Conservation (phyloP, 1,139 yeast genomes). For the Blastobotrys serpentis region DNA sequence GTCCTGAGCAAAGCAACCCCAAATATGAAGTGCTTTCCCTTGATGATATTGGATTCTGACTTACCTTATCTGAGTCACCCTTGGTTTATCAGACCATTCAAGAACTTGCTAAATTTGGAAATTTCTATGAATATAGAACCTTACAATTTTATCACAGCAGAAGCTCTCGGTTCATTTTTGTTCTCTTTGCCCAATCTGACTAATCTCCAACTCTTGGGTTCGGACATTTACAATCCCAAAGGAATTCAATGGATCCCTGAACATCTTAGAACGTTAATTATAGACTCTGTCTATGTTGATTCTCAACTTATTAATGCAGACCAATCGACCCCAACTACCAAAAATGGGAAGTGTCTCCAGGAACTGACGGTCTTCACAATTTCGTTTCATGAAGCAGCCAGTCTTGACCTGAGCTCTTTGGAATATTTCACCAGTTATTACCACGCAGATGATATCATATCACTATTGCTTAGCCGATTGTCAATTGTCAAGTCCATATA, state of each 20-base stretch:
- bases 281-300: background rate
- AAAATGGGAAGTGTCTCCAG: background rate
- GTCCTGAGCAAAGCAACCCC: conserved; percentile 3
- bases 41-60: conserved; percentile 6
- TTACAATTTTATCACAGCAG: conserved; percentile 2
- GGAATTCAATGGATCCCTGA: conserved; percentile 4
- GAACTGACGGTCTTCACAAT: background rate
- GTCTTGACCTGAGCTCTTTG: background rate
- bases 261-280: background rate
- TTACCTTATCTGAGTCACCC: conserved; percentile 1
- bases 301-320: background rate
- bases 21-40: conserved; percentile 5
- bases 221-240: conserved; percentile 1
- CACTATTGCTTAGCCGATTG: background rate
- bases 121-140: conserved; percentile 4
- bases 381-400: background rate
- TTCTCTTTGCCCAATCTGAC: background rate
- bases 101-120: background rate
- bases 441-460: background rate
- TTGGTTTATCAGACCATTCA: conserved; percentile 6
- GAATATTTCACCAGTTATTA: conserved; percentile 2
- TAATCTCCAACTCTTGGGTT: background rate
- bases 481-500: background rate
- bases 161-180: background rate
- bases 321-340: background rate